A percentile compares a stretch with the other conserved stretches of the same genome.
Evolutionary conservation across 2,329 filamentous ascomycete genomes (phyloP).

Genomic region (Colletotrichum musicola): DNA sequence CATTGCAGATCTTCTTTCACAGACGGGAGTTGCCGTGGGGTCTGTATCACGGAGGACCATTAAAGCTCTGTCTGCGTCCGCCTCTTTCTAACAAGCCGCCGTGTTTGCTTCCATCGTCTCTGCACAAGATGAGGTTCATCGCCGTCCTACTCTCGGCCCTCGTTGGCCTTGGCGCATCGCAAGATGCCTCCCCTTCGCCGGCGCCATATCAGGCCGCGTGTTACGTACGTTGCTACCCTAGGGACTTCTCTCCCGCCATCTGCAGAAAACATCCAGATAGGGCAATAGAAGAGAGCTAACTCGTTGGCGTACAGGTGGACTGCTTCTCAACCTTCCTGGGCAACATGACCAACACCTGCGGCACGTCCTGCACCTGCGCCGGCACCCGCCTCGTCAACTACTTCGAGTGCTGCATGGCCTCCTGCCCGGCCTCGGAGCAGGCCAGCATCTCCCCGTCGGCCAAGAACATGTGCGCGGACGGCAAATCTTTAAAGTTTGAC

Average conservation of each 20-base stretch:
- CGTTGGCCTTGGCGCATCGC: background rate
- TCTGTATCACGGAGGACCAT: background rate
- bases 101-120: background rate
- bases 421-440: background rate
- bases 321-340: constrained; percentile 10
- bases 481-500: background rate
- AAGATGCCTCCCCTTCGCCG: background rate
- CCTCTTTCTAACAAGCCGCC: background rate
- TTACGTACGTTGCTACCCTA: background rate
- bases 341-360: constrained; percentile 4
- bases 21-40: background rate
- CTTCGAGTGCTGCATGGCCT: constrained; percentile 17
- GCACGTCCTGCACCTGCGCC: constrained; percentile 2
- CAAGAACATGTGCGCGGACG: constrained; percentile 1
- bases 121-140: background rate
- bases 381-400: background rate
- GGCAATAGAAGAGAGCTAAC: too few species aligned
- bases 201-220: background rate
- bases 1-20: background rate
- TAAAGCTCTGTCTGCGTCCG: background rate
- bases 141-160: background rate
- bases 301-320: background rate
- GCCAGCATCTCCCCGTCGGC: background rate
- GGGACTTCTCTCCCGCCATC: background rate
- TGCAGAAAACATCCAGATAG: too few species aligned